Percentiles rank a stretch among this genome's conserved stretches.
These are phyloP conservation scores for Gryganskiella cystojenkinii DNA, from an alignment of 192 early-diverging fungal species.

Conservation along the genomic window DNA sequence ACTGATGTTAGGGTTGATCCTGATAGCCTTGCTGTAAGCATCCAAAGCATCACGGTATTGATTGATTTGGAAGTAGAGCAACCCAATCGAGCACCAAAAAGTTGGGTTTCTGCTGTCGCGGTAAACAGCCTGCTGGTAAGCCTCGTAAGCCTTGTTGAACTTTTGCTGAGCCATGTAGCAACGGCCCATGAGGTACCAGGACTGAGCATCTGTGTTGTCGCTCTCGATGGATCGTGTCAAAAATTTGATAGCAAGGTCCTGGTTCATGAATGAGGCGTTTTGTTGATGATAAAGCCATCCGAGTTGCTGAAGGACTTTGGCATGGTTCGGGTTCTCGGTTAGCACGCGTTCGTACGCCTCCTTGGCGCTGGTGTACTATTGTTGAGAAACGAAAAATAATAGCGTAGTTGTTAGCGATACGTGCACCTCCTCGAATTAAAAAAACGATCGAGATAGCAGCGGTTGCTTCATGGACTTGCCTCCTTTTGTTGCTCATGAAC, in stretches of 20 bases:
- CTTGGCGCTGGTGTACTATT: constrained; percentile 72
- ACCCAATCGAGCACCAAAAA: constrained; percentile 99
- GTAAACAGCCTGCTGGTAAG: constrained; percentile 97
- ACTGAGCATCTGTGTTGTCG: constrained; percentile 91
- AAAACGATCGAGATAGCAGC: no score
- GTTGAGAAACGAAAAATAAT: not conserved
- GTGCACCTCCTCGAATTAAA: no score
- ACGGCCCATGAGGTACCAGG: constrained; percentile 95
- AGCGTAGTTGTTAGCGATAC: no score
- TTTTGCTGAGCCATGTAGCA: constrained; percentile 97
- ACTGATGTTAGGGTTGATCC: constrained; percentile 91
- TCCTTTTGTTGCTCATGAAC: constrained; percentile 97
- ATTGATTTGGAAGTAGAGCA: constrained; percentile 97
- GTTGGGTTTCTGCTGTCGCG: constrained; percentile 93
- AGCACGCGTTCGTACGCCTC: constrained; percentile 95
- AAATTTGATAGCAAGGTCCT: constrained; percentile 84
- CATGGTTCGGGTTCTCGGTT: constrained; percentile 89
- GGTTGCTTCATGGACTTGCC: constrained; percentile 56
- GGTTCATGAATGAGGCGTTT: constrained; percentile 83
- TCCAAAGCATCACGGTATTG: constrained; percentile 97
- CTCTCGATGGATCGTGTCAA: constrained; percentile 85
- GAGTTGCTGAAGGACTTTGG: constrained; percentile 95
- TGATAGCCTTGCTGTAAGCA: constrained; percentile 95
- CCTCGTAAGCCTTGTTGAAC: constrained; percentile 95
- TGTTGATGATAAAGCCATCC: constrained; percentile 97